Evolutionary conservation across 371 early-diverging fungal genomes (phyloP).

Genomic region (Mortierella sp.): DNA sequence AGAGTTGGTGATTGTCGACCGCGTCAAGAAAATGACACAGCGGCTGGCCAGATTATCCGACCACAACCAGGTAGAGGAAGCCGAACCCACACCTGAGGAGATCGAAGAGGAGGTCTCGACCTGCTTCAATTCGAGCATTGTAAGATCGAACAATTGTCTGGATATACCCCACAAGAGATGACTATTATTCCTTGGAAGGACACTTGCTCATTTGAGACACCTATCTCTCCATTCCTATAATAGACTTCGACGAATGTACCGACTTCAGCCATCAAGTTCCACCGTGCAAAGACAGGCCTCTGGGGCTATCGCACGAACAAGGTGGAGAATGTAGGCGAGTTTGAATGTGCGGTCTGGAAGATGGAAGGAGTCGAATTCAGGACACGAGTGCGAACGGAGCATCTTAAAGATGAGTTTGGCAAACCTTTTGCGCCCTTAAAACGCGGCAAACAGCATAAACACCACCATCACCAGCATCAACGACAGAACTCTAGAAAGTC

Average conservation of each 20-base stretch:
- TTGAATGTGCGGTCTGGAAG: slow-evolving; percentile 54
- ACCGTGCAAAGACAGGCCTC: slow-evolving; percentile 45
- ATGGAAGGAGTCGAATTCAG: slow-evolving; percentile 53
- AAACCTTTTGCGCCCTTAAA: slow-evolving; percentile 28
- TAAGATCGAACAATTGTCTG: no score
- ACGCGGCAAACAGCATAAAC: slow-evolving; percentile 1
- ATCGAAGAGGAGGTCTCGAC: slow-evolving; percentile 44
- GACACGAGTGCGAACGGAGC: slow-evolving; percentile 49
- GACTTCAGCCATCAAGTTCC: slow-evolving; percentile 50
- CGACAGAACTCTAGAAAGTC: slow-evolving; percentile 5
- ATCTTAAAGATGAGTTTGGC: slow-evolving; percentile 44
- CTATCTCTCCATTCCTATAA: no score
- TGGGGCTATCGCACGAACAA: slow-evolving; percentile 51
- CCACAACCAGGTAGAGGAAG: slow-evolving; percentile 20
- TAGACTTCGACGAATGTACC: slow-evolving; percentile 52
- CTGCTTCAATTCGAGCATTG: slow-evolving; percentile 45
- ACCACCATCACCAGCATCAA: slow-evolving; percentile 7
- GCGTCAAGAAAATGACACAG: slow-evolving; percentile 49
- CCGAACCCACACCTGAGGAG: slow-evolving; percentile 40
- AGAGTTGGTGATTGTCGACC: slow-evolving; percentile 43
- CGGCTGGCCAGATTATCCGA: slow-evolving; percentile 32
- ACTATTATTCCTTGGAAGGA: neutral
- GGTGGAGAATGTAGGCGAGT: slow-evolving; percentile 50
- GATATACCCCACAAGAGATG: no score
- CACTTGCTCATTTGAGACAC: neutral